These are phyloP conservation scores for Colletotrichum sp. DNA, from an alignment of 2,329 filamentous ascomycete genomes.

Conservation along the genomic window DNA sequence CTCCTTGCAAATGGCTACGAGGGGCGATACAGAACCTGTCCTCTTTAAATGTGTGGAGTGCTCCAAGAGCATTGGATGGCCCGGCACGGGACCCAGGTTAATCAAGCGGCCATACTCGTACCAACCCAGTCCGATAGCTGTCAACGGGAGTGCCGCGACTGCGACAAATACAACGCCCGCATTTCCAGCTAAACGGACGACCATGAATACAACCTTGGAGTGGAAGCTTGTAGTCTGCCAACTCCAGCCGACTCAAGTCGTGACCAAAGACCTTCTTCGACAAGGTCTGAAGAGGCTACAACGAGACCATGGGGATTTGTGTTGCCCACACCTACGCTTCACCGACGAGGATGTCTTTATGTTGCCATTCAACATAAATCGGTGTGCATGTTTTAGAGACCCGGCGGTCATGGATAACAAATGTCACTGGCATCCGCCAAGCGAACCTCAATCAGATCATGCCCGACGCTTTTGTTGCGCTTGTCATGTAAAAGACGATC, in stretches of 20 bases:
- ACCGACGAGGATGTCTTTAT: neutral
- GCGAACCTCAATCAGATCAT: neutral
- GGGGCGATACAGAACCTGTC: neutral
- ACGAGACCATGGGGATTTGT: neutral
- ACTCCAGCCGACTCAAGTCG: neutral
- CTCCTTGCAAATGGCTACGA: neutral
- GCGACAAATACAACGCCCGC: neutral
- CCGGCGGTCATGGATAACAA: neutral
- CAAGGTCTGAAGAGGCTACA: neutral
- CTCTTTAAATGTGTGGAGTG: neutral
- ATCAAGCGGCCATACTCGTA: neutral
- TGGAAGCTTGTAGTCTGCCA: neutral
- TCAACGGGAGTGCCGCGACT: neutral
- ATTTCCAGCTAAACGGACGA: neutral
- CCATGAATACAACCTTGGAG: neutral
- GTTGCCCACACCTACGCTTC: neutral
- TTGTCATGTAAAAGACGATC: neutral
- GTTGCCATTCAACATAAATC: neutral
- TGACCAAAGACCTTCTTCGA: neutral
- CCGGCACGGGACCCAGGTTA: neutral
- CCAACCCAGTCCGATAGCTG: neutral
- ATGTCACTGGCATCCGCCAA: neutral
- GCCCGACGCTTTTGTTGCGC: neutral
- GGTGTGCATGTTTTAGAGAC: neutral
- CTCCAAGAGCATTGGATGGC: neutral